A percentile compares a stretch with the other conserved stretches of the same genome.
Evolutionary conservation across 1,284 basidiomycete species (phyloP).

Genomic region (Mycena citricolor): DNA sequence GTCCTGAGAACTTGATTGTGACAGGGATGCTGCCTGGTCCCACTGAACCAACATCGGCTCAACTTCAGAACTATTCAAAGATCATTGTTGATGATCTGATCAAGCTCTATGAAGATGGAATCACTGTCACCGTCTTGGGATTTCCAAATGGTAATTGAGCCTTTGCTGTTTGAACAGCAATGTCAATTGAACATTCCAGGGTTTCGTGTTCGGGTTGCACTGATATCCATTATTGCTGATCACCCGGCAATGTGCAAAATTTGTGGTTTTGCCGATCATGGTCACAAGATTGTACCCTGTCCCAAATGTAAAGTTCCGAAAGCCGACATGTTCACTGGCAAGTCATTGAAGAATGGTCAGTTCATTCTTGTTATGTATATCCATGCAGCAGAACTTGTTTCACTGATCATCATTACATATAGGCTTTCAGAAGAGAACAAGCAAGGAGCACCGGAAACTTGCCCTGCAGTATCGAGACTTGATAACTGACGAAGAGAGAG

Average conservation of each 20-base stretch:
- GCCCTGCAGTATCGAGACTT: not conserved
- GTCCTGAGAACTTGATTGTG: conserved; percentile 21
- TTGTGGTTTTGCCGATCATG: conserved; percentile 31
- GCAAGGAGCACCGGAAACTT: not conserved
- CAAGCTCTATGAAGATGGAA: conserved; percentile 24
- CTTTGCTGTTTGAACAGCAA: not conserved
- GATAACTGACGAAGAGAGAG: conserved; percentile 15
- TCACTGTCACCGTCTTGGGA: conserved; percentile 16
- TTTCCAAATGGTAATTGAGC: conserved; percentile 22
- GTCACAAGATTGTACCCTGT: conserved; percentile 26
- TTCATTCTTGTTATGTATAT: not conserved
- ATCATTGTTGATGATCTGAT: conserved; percentile 25
- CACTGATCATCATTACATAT: not conserved
- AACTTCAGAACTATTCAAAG: conserved; percentile 22
- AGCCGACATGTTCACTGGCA: conserved; percentile 20
- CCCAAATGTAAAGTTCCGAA: conserved; percentile 26
- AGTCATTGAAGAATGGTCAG: conserved; percentile 22
- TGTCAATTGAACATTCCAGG: conserved; percentile 18
- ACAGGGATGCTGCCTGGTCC: conserved; percentile 22
- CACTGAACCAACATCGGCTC: conserved; percentile 20
- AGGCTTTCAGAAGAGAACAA: conserved; percentile 20
- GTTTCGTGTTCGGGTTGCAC: conserved; percentile 25
- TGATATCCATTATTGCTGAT: conserved; percentile 31
- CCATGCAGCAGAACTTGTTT: too few relatives aligned
- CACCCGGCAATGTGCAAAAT: conserved; percentile 35